These are phyloP conservation scores for Vaccinium corymbosum DNA, from an alignment of 148 eudicot genomes.

Conservation along the genomic window DNA sequence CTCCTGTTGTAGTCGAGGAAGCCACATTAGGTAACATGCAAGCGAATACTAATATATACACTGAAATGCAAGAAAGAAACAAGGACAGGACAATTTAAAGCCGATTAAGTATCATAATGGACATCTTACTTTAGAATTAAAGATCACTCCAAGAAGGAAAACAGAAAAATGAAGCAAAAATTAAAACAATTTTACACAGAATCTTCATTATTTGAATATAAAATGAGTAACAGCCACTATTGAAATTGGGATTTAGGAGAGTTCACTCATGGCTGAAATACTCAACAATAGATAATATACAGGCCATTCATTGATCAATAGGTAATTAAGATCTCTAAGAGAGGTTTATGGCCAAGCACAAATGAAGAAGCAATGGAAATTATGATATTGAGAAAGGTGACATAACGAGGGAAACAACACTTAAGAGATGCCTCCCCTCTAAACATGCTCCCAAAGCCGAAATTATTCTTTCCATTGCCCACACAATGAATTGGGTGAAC, in stretches of 20 bases:
- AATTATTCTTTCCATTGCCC: background rate
- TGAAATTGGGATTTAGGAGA: background rate
- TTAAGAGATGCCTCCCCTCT: background rate
- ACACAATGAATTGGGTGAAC: background rate
- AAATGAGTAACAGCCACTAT: background rate
- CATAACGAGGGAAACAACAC: background rate
- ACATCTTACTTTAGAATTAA: background rate
- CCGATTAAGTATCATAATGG: background rate
- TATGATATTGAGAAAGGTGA: background rate
- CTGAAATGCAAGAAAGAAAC: background rate
- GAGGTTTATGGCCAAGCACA: background rate
- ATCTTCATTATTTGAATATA: background rate
- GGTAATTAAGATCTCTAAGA: background rate
- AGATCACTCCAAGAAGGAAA: background rate
- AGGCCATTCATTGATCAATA: background rate
- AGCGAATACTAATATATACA: background rate
- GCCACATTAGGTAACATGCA: background rate
- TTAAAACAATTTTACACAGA: background rate
- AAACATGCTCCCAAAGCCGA: background rate
- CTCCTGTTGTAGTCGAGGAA: constrained; percentile 51
- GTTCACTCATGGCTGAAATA: background rate
- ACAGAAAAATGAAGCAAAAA: background rate
- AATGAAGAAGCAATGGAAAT: background rate
- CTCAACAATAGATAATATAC: background rate
- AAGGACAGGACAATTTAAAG: background rate